Percentiles rank a stretch among this genome's conserved stretches.
phyloP scores from a whole-genome alignment of 1,284 basidiomycete genomes.

The Heterobasidion parviporum region DNA sequence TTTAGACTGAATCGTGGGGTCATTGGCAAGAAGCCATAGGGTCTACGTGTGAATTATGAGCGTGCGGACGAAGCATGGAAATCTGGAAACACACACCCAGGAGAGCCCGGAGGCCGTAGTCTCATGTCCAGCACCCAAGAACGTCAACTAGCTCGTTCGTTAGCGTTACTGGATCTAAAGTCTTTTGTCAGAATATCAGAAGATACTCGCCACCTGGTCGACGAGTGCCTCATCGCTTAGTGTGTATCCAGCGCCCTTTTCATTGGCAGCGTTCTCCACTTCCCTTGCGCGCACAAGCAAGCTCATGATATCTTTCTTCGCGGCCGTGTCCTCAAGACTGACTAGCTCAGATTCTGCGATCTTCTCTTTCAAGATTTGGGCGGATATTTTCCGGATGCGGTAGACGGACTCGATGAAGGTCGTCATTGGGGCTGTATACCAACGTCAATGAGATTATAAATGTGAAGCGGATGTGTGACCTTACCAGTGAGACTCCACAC shows the following conservation, averaged over 20 bases:
- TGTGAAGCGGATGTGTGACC: neutral
- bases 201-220: conserved; percentile 31
- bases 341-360: conserved; percentile 22
- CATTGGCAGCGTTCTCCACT: neutral
- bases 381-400: conserved; percentile 31
- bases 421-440: conserved; percentile 17
- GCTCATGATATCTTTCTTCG: conserved; percentile 38
- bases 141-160: conserved; percentile 28
- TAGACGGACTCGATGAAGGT: conserved; percentile 32
- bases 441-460: neutral
- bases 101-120: conserved; percentile 40
- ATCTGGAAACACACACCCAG: conserved; percentile 24
- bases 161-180: too few relatives aligned
- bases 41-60: conserved; percentile 17
- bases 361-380: conserved; percentile 31
- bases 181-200: too few relatives aligned
- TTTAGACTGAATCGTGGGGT: conserved; percentile 27
- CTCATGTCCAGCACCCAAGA: conserved; percentile 44
- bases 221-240: conserved; percentile 41
- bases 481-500: neutral
- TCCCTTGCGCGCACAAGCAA: conserved; percentile 34
- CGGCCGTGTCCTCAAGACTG: neutral
- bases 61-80: too few relatives aligned
- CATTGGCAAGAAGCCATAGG: conserved; percentile 29
- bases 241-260: conserved; percentile 22